These are phyloP conservation scores for Sungouiella blattae DNA, from an alignment of 805 yeast species.

Conservation along the genomic window DNA sequence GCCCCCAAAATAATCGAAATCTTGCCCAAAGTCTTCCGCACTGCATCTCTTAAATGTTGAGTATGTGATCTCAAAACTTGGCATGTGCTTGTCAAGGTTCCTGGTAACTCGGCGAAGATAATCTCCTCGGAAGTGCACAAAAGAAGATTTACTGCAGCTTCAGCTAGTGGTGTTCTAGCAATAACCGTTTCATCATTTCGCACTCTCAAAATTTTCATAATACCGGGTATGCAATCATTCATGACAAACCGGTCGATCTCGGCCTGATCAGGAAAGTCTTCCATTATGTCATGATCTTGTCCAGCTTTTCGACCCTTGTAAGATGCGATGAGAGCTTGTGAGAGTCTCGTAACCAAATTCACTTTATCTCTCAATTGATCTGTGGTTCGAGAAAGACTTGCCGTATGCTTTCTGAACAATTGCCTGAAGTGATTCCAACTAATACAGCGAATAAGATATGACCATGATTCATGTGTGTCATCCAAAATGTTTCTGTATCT, in stretches of 20 bases:
- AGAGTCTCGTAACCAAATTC: conserved; percentile 52
- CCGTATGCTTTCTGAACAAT: conserved; percentile 62
- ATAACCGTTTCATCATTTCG: conserved; percentile 79
- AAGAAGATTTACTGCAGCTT: conserved; percentile 68
- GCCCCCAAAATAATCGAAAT: conserved; percentile 69
- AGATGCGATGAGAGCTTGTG: conserved; percentile 46
- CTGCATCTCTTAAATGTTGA: conserved; percentile 84
- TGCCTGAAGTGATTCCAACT: conserved; percentile 83
- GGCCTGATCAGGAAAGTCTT: conserved; percentile 24
- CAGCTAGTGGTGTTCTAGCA: conserved; percentile 73
- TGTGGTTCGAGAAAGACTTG: conserved; percentile 35
- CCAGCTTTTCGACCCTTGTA: conserved; percentile 17
- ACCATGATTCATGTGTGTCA: conserved; percentile 64
- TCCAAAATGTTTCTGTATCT: conserved; percentile 58
- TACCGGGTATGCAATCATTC: conserved; percentile 56
- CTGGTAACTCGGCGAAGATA: conserved; percentile 65
- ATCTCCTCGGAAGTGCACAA: conserved; percentile 57
- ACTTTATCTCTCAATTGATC: conserved; percentile 54
- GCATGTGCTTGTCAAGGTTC: conserved; percentile 79
- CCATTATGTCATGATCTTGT: conserved; percentile 14
- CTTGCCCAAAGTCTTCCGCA: conserved; percentile 69
- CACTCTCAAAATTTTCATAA: conserved; percentile 55
- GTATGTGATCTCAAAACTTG: conserved; percentile 82
- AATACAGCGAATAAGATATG: conserved; percentile 52
- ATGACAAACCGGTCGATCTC: conserved; percentile 41